Evolutionary conservation across 1,139 yeast species (phyloP).

Genomic region (Geotrichum reessii): DNA sequence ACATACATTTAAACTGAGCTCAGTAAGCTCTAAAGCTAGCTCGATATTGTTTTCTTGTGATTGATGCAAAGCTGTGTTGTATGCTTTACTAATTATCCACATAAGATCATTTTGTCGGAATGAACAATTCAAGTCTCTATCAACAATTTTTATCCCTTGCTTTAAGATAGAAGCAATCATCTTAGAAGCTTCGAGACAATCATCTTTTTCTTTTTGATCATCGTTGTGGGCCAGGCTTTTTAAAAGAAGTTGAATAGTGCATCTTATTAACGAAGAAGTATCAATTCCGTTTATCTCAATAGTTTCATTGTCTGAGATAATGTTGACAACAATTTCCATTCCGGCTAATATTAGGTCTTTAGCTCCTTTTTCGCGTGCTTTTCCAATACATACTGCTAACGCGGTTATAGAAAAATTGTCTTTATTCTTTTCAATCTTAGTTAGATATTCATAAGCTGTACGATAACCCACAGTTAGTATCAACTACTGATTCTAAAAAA

Average conservation of each 20-base stretch:
- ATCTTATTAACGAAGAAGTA: conserved; percentile 16
- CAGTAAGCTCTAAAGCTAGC: conserved; percentile 6
- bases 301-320: conserved; percentile 8
- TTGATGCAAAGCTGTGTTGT: conserved; percentile 18
- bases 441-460: conserved; percentile 9
- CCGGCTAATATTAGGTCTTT: conserved; percentile 11
- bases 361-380: conserved; percentile 15
- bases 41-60: conserved; percentile 12
- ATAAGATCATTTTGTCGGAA: conserved; percentile 10
- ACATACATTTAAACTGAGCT: conserved; percentile 12
- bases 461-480: too few relatives aligned
- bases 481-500: too few relatives aligned
- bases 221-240: conserved; percentile 13
- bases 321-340: conserved; percentile 16
- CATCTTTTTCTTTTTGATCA: neutral
- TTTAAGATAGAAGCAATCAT: conserved; percentile 3
- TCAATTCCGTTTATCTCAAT: conserved; percentile 9
- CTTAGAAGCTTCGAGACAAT: conserved; percentile 4
- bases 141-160: conserved; percentile 13
- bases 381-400: conserved; percentile 17
- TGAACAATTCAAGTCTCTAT: neutral
- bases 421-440: neutral
- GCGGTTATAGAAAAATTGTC: conserved; percentile 11
- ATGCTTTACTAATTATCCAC: conserved; percentile 19
- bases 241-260: conserved; percentile 17